Evolutionary conservation across 352 stramenopile species (phyloP).

Genomic region (Pythium utonaiense): DNA sequence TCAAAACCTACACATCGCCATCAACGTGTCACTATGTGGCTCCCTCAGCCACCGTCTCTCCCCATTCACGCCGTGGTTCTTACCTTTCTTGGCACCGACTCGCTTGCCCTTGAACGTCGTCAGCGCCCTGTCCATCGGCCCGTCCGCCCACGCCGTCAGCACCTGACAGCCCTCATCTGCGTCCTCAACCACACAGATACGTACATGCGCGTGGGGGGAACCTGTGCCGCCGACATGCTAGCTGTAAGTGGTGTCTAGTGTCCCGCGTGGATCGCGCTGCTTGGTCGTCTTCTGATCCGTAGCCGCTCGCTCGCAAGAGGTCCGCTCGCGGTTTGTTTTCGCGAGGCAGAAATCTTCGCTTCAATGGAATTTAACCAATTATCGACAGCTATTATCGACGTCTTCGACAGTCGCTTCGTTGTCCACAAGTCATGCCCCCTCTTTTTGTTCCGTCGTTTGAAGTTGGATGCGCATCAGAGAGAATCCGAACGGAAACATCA

Average conservation of each 20-base stretch:
- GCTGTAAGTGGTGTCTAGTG: neutral
- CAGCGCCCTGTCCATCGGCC: conserved; percentile 63
- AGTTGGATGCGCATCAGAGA: conserved; percentile 13
- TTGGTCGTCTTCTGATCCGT: neutral
- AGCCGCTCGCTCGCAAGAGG: neutral
- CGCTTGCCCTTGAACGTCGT: conserved; percentile 83
- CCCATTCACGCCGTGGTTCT: too few species aligned
- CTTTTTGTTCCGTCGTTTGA: too few species aligned
- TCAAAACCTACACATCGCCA: conserved; percentile 51
- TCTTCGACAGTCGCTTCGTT: neutral
- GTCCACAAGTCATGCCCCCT: conserved; percentile 8
- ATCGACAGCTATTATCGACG: conserved; percentile 12
- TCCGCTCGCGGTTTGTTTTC: neutral
- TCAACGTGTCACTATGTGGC: too few species aligned
- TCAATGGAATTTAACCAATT: conserved; percentile 11
- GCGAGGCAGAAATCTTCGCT: conserved; percentile 20
- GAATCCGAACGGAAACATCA: conserved; percentile 10
- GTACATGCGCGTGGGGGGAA: conserved; percentile 83
- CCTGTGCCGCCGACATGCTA: conserved; percentile 47
- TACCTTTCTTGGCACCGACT: conserved; percentile 85
- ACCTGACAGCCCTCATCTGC: too few species aligned
- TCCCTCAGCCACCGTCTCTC: neutral
- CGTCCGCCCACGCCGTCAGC: too few species aligned
- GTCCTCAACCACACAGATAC: too few species aligned
- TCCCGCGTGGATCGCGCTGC: neutral